Conservation (phyloP, 129 eudicot species). For the Deinandra increscens region DNA sequence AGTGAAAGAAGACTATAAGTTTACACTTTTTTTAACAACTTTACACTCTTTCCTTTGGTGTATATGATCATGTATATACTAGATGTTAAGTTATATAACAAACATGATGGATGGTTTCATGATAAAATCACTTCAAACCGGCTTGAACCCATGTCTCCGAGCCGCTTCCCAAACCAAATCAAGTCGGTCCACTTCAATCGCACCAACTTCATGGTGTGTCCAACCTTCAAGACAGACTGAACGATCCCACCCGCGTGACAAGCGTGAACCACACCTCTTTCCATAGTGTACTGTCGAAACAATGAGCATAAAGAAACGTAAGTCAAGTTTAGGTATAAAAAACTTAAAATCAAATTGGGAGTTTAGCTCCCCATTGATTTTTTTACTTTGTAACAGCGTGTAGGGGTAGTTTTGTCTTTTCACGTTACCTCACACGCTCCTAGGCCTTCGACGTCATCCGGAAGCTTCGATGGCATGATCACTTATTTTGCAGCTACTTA, state of each 20-base stretch:
- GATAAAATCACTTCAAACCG: conserved; percentile 28
- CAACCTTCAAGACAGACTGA: conserved; percentile 92
- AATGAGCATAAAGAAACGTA: neutral
- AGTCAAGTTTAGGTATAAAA: too few species aligned
- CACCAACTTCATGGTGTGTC: conserved; percentile 91
- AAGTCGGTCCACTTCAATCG: conserved; percentile 66
- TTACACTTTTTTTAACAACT: neutral
- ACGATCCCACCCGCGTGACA: conserved; percentile 96
- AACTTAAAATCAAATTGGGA: too few species aligned
- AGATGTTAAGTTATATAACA: conserved; percentile 9
- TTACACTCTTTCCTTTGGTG: conserved; percentile 6
- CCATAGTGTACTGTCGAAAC: conserved; percentile 71
- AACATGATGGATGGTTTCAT: conserved; percentile 1
- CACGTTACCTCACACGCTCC: conserved; percentile 75
- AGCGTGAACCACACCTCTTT: conserved; percentile 90
- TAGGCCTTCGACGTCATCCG: conserved; percentile 72
- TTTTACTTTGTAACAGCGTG: neutral
- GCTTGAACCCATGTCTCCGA: conserved; percentile 64
- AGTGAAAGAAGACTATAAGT: too few species aligned
- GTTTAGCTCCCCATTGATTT: too few species aligned
- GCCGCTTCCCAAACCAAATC: conserved; percentile 92
- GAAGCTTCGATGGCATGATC: conserved; percentile 96
- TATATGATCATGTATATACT: conserved; percentile 1
- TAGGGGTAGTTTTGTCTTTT: conserved; percentile 20
- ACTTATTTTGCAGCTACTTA: too few species aligned